Conservation (phyloP, 371 early-diverging fungal species). For the Mucor lusitanicus region DNA sequence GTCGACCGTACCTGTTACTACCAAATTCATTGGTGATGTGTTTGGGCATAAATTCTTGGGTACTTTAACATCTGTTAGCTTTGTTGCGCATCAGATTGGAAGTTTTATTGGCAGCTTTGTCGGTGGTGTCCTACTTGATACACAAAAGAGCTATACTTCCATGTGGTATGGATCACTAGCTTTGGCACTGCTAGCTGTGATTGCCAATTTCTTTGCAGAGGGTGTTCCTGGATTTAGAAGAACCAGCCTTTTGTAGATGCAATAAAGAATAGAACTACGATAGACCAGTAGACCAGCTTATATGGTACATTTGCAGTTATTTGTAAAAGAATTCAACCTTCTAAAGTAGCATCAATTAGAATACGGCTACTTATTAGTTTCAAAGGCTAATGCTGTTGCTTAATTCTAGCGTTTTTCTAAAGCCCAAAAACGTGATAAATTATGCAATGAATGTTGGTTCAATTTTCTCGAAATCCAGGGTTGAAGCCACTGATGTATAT, state of each 20-base stretch:
- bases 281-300: too few relatives aligned
- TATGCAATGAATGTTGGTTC: too few relatives aligned
- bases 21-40: slow-evolving; percentile 33
- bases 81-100: slow-evolving; percentile 39
- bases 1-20: slow-evolving; percentile 48
- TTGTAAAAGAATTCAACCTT: too few relatives aligned
- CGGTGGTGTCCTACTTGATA: slow-evolving; percentile 42
- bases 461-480: too few relatives aligned
- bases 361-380: too few relatives aligned
- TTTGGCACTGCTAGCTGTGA: slow-evolving; percentile 25
- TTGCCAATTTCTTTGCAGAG: slow-evolving; percentile 24
- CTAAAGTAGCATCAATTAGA: too few relatives aligned
- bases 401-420: too few relatives aligned
- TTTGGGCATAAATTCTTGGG: slow-evolving; percentile 46
- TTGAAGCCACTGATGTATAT: too few relatives aligned
- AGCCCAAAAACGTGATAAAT: too few relatives aligned
- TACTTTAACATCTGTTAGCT: slow-evolving; percentile 27
- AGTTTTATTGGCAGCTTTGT: slow-evolving; percentile 41
- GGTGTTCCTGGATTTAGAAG: background rate
- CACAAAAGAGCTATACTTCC: slow-evolving; percentile 18
- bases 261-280: too few relatives aligned
- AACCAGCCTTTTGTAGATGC: background rate
- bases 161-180: slow-evolving; percentile 47
- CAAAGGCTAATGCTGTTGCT: too few relatives aligned
- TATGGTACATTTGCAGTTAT: too few relatives aligned